Base-by-base conservation (phyloP, 805 yeast genomes). In the Candida fluviatilis region DNA sequence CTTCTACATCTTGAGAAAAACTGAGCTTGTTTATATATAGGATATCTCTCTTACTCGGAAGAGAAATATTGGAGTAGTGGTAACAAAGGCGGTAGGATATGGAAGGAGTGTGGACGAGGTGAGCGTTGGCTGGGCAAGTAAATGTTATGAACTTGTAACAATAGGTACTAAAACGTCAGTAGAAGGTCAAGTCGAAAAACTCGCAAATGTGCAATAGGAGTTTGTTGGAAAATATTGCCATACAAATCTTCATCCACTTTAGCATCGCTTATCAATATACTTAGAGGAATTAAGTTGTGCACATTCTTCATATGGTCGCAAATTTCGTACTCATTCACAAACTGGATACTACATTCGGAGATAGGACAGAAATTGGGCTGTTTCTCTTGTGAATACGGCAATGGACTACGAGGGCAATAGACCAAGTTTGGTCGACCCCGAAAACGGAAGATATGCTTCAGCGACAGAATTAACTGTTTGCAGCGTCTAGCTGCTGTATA, bases 351-450 rank as follows among this genome's bases (percentile, higher is more conserved):
- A 55, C 91, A 83, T 46, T 80, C 85, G 2, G 85, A 85, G 11
- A 81, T 63, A 1, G 75, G 68, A 54, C 91, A 83, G 48, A 67
- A 74, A 47, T n/a, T 73, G 79, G 25, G 87, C 86, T 48, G 71
- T 71, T 48, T 82, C 84, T 1, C 83, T 80, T 76, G 54, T 84
- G 91, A 1, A 76, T 67, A 39, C 86, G 57, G 46, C 81, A 63
- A 51, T 83, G 91, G 0, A 83, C 66, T 0, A 79, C 64, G 24
- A 84, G 63, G 1, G 83, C 81, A 56, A 75, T 73, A 35, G 80
- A 52, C 10, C 78, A 71, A n/a, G 77, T 77, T 50, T 74, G 80
- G 18, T 63, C 63, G 2, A 71, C 55, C 4, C 81, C 82, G 37
- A 60, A 66, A 12, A 78, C 46, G 12, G 72, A 57, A 52, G 90